Conservation (phyloP, 208 protist species). For the Tetramitus jugosus region DNA sequence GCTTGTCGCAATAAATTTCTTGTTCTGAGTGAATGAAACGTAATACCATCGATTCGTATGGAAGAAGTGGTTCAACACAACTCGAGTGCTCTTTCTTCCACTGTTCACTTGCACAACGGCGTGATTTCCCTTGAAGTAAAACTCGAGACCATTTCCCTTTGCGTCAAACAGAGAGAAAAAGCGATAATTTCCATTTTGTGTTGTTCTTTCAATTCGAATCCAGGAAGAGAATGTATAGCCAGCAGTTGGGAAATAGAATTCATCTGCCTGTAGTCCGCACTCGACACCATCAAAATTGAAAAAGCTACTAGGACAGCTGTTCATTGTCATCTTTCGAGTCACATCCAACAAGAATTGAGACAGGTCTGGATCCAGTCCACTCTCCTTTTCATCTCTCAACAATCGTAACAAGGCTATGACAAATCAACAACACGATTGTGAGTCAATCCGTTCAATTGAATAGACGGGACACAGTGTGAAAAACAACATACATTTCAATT, state of each 20-base stretch:
- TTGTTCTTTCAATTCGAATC: constrained; percentile 14
- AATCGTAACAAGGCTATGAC: neutral
- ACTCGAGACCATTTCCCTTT: constrained; percentile 3
- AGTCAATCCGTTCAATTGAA: too few species aligned
- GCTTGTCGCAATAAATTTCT: neutral
- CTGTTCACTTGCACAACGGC: neutral
- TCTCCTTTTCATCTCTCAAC: neutral
- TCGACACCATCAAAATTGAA: constrained; percentile 20
- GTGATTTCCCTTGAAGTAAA: neutral
- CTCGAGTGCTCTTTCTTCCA: neutral
- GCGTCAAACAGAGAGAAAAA: constrained; percentile 9
- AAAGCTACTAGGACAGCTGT: neutral
- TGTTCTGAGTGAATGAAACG: neutral
- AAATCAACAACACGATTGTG: neutral
- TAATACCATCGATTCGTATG: constrained; percentile 21
- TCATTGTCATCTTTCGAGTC: constrained; percentile 12
- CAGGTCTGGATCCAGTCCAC: neutral
- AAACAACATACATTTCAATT: constrained; percentile 2
- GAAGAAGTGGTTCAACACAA: constrained; percentile 7
- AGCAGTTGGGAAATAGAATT: neutral
- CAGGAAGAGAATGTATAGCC: constrained; percentile 13
- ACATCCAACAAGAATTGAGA: constrained; percentile 11
- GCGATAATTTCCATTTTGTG: neutral
- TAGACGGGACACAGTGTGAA: too few species aligned
- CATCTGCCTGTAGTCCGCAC: neutral